Conservation (phyloP, 2,329 filamentous ascomycete genomes). For the Apiospora rasikravindrae region DNA sequence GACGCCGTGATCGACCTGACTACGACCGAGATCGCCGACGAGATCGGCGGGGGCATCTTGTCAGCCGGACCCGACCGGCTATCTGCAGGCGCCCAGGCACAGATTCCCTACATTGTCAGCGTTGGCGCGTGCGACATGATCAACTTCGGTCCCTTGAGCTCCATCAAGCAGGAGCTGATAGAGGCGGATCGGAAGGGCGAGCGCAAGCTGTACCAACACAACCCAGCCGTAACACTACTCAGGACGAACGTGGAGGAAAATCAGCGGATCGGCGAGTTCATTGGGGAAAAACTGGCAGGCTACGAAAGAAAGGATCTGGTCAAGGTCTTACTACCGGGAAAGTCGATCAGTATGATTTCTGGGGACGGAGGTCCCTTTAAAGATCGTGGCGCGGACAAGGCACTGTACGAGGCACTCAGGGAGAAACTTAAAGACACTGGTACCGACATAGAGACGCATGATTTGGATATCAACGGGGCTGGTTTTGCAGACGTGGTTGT, state of each 20-base stretch:
- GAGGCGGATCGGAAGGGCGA: constrained; percentile 55
- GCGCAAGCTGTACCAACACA: constrained; percentile 66
- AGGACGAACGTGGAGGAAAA: constrained; percentile 66
- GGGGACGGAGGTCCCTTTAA: constrained; percentile 59
- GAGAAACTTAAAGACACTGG: constrained; percentile 52
- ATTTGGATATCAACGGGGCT: constrained; percentile 58
- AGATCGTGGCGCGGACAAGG: constrained; percentile 47
- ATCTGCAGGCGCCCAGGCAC: constrained; percentile 58
- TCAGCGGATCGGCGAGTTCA: constrained; percentile 56
- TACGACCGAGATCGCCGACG: constrained; percentile 71
- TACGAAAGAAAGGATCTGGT: constrained; percentile 47
- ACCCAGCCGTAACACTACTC: constrained; percentile 70
- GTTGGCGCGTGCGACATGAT: constrained; percentile 64
- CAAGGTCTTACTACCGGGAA: constrained; percentile 63
- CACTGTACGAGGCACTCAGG: constrained; percentile 58
- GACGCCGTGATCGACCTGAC: constrained; percentile 74
- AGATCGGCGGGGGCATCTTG: constrained; percentile 67
- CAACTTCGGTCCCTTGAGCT: constrained; percentile 64
- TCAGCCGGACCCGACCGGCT: constrained; percentile 62
- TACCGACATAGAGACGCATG: constrained; percentile 55
- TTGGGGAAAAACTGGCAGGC: constrained; percentile 56
- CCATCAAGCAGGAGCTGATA: constrained; percentile 41
- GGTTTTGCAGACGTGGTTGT: constrained; percentile 21
- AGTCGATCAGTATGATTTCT: constrained; percentile 67
- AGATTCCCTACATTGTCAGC: constrained; percentile 59